A percentile compares a stretch with the other conserved stretches of the same genome.
These are phyloP conservation scores for Colletotrichum euphorbiae DNA, from an alignment of 2,329 filamentous ascomycete species.

Conservation along the genomic window DNA sequence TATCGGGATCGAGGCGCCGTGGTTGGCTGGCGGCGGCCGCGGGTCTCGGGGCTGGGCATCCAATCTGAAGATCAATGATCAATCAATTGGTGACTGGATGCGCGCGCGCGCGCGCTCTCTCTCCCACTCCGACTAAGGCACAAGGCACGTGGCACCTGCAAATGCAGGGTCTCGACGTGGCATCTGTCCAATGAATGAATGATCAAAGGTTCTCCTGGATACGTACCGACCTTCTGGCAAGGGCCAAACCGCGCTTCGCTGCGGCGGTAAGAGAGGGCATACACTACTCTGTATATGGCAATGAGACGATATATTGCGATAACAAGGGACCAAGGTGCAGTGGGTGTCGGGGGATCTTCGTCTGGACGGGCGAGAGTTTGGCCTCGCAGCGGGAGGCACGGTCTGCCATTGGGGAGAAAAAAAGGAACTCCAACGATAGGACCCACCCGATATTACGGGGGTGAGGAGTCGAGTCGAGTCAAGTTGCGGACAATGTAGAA, in stretches of 20 bases:
- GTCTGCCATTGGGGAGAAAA: no score
- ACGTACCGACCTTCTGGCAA: conserved; percentile 2
- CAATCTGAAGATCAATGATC: conserved; percentile 1
- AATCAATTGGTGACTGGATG: conserved; percentile 1
- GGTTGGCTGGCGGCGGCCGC: conserved; percentile 27
- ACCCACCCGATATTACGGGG: conserved; percentile 1
- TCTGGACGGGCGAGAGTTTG: conserved; percentile 29
- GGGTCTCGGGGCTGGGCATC: conserved; percentile 16
- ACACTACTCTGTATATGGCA: no score
- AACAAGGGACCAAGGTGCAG: not conserved
- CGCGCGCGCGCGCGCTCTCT: conserved; percentile 9
- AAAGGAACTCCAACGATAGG: conserved; percentile 12
- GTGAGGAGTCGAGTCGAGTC: conserved; percentile 14
- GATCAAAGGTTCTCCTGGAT: not conserved
- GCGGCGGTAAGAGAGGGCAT: not conserved
- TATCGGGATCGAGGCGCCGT: conserved; percentile 10
- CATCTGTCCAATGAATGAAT: conserved; percentile 11
- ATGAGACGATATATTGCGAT: not conserved
- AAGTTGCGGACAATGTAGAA: not conserved
- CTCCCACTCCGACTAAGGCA: not conserved
- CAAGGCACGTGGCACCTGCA: conserved; percentile 2
- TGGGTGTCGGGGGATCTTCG: conserved; percentile 24
- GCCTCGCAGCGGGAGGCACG: conserved; percentile 32
- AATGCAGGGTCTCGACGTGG: conserved; percentile 23
- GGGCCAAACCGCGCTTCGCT: not conserved